Base-by-base conservation (phyloP, 345 rosid species). In the Eucalyptus grandis region DNA sequence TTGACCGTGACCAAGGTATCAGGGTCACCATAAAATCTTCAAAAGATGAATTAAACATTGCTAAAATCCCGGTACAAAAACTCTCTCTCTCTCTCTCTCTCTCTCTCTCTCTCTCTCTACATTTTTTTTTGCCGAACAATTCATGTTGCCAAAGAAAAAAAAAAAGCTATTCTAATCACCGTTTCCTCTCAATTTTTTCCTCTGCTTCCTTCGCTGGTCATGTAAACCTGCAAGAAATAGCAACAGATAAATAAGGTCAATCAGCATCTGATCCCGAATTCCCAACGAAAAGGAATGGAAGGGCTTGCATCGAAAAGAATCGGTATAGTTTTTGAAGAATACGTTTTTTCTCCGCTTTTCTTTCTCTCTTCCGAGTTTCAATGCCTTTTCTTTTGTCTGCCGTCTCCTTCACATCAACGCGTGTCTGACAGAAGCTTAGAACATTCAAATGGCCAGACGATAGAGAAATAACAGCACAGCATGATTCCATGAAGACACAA, bases 261-360 rank as follows among this genome's bases (percentile, higher is more conserved):
- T 27, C n/a, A 62, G 43, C 30, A 1, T 77, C 47, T 0, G 47
- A 21, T 21, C 83, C 27, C 9, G 0, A 77, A 21, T 40, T 77
- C 83, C 46, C 1, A 21, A 11, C 9, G 3, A 77, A 77, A 37
- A 40, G 83, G 47, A 77, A 72, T 10, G 82, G 82, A 72, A 72
- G 46, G 82, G 46, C 46, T 34, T 19, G 11, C 27, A 10, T 19
- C 5, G 17, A 80, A 27, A 77, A 31, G 8, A 86, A 44, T 50
- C 1, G 6, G 50, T 34, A 31, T 50, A 34, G 47, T 19, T 44
- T 34, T 6, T 4, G 56, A 88, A 34, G 27, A 44, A 37, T 94
- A 96, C 98, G 92, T 94, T 93, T 97, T 90, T 97, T 98, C 94
- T 96, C 99, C 7, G 94, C 96, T 92, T 95, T 98, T 90, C 95